Percentiles rank a stretch among this genome's conserved stretches.
Conservation (phyloP, 148 eudicot species). For the Arctostaphylos glauca region DNA sequence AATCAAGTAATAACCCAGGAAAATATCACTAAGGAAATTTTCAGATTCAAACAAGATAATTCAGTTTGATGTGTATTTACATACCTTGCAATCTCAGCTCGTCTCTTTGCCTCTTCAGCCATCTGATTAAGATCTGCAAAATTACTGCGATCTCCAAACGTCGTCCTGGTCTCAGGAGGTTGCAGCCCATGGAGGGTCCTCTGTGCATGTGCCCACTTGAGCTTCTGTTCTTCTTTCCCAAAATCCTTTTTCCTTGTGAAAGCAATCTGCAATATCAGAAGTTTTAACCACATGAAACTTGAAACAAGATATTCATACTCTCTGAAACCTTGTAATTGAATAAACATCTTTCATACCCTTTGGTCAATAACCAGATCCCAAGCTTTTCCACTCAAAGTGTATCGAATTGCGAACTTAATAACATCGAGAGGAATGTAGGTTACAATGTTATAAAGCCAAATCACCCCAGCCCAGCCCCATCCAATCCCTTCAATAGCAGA, state of each 20-base stretch:
- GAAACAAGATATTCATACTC: not conserved
- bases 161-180: slow-evolving; percentile 64
- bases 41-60: not conserved
- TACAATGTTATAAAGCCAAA: slow-evolving; percentile 27
- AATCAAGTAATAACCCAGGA: not conserved
- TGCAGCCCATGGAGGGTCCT: slow-evolving; percentile 90
- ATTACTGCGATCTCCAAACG: slow-evolving; percentile 54
- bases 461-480: slow-evolving; percentile 45
- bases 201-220: slow-evolving; percentile 93
- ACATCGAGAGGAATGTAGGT: slow-evolving; percentile 39
- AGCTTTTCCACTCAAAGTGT: slow-evolving; percentile 42
- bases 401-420: slow-evolving; percentile 38
- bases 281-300: not conserved
- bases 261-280: slow-evolving; percentile 55
- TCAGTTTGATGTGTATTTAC: not conserved
- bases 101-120: slow-evolving; percentile 92
- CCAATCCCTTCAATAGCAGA: slow-evolving; percentile 49
- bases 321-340: not conserved
- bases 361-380: slow-evolving; percentile 50
- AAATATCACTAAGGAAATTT: not conserved
- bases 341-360: slow-evolving; percentile 27
- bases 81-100: slow-evolving; percentile 95
- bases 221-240: slow-evolving; percentile 91
- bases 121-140: slow-evolving; percentile 78
- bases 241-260: slow-evolving; percentile 92